These are phyloP conservation scores for Marasmius sp. DNA, from an alignment of 1,284 basidiomycete genomes.

Conservation along the genomic window DNA sequence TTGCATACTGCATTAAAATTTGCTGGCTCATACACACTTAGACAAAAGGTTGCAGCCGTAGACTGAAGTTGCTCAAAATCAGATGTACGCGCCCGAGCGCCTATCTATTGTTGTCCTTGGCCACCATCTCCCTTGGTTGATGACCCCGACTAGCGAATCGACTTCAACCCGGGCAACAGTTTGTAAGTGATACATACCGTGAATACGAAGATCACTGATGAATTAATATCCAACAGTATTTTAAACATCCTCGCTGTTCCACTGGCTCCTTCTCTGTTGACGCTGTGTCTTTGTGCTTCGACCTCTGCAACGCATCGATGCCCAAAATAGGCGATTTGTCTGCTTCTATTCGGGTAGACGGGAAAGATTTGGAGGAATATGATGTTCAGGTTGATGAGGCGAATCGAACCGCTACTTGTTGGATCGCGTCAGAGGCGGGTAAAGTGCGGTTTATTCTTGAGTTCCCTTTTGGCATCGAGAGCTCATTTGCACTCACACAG, in stretches of 20 bases:
- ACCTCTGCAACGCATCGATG: background rate
- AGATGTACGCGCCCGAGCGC: too few relatives aligned
- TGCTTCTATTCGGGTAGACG: background rate
- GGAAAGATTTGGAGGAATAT: background rate
- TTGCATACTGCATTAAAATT: too few relatives aligned
- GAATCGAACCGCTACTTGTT: slow-evolving; percentile 2
- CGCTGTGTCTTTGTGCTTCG: background rate
- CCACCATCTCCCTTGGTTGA: background rate
- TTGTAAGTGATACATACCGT: too few relatives aligned
- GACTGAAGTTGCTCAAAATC: too few relatives aligned
- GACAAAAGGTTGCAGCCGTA: too few relatives aligned
- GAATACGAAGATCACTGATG: too few relatives aligned
- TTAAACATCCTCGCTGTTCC: background rate
- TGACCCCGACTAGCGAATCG: background rate
- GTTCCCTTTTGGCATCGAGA: background rate
- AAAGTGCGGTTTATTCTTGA: background rate
- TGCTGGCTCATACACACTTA: too few relatives aligned
- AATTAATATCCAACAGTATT: too few relatives aligned
- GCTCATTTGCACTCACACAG: background rate
- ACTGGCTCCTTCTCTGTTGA: background rate
- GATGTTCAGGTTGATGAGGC: background rate
- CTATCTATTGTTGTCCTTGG: too few relatives aligned
- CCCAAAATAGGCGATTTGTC: background rate
- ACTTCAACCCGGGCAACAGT: background rate
- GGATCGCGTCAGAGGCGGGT: slow-evolving; percentile 7